A percentile compares a stretch with the other conserved stretches of the same genome.
These are phyloP conservation scores for Sphagnum tenellum DNA, from an alignment of 225 moss, liverwort and hornwort species.

Conservation along the genomic window DNA sequence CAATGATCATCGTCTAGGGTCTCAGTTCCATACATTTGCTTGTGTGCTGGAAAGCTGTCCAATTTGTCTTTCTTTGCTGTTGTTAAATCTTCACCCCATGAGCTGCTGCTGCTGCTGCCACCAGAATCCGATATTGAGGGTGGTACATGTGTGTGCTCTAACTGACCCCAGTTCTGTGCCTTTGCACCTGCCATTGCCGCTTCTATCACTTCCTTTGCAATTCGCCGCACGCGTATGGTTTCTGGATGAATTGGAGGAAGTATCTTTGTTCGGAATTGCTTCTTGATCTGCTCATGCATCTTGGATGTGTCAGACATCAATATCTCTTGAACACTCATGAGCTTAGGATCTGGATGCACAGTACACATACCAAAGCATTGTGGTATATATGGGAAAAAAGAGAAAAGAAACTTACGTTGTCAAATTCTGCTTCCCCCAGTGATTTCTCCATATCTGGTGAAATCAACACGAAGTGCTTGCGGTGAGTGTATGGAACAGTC, in stretches of 20 bases:
- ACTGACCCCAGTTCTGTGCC: conserved; percentile 44
- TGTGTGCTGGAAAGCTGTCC: conserved; percentile 11
- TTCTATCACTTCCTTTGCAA: conserved; percentile 62
- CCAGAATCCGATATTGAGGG: too few relatives aligned
- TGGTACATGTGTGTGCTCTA: conserved; percentile 22
- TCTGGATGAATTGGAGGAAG: conserved; percentile 75
- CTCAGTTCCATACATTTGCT: conserved; percentile 52
- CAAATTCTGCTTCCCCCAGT: conserved; percentile 67
- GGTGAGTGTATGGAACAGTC: conserved; percentile 83
- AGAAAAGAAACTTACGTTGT: conserved; percentile 30
- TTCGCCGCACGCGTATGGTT: conserved; percentile 51
- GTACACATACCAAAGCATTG: too few relatives aligned
- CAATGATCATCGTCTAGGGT: conserved; percentile 67
- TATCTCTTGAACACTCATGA: too few relatives aligned
- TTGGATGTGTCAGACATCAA: too few relatives aligned
- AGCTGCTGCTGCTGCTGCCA: too few relatives aligned
- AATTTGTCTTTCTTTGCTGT: conserved; percentile 6
- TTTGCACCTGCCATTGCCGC: conserved; percentile 68
- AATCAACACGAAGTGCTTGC: conserved; percentile 71
- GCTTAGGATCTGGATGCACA: too few relatives aligned
- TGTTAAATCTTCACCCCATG: conserved; percentile 6
- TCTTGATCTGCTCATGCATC: conserved; percentile 46
- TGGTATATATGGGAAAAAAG: too few relatives aligned
- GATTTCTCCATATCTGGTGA: conserved; percentile 51
- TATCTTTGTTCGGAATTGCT: conserved; percentile 40